Evolutionary conservation across 1,139 yeast genomes (phyloP).

Genomic region (Hyphopichia khmerensis): DNA sequence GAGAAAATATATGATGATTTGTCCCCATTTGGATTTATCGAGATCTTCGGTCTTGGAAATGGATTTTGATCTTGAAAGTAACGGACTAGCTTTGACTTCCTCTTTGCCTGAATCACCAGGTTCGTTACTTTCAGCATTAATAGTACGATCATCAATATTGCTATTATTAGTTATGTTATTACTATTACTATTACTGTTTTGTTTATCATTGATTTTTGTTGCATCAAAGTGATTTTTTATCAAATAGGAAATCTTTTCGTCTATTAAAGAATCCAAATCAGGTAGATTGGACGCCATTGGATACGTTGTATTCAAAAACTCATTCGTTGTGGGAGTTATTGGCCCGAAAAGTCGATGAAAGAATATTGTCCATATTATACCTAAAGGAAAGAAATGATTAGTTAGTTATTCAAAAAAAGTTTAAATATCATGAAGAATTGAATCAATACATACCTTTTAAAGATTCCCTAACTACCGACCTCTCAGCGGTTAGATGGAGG

Average conservation of each 20-base stretch:
- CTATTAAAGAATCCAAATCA: conserved; percentile 45
- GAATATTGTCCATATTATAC: conserved; percentile 64
- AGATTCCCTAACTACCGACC: conserved; percentile 45
- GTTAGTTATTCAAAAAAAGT: background rate
- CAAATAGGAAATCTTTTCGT: conserved; percentile 37
- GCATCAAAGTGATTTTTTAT: conserved; percentile 27
- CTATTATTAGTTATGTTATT: background rate
- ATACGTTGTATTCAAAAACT: conserved; percentile 45
- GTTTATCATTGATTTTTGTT: background rate
- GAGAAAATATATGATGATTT: conserved; percentile 26
- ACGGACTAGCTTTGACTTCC: background rate
- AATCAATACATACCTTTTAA: conserved; percentile 37
- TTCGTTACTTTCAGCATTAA: too few relatives aligned
- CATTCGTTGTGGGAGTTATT: conserved; percentile 50
- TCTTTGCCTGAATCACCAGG: background rate
- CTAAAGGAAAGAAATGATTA: conserved; percentile 31
- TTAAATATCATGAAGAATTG: background rate
- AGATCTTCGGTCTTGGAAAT: background rate
- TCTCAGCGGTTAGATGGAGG: conserved; percentile 38
- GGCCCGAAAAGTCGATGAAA: conserved; percentile 73
- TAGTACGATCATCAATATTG: background rate
- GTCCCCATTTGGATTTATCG: conserved; percentile 15
- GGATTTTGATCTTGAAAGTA: background rate
- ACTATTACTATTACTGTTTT: background rate
- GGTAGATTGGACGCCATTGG: conserved; percentile 43